phyloP scores from a whole-genome alignment of 1,139 yeast genomes.

The Magnusiomyces paraingens region DNA sequence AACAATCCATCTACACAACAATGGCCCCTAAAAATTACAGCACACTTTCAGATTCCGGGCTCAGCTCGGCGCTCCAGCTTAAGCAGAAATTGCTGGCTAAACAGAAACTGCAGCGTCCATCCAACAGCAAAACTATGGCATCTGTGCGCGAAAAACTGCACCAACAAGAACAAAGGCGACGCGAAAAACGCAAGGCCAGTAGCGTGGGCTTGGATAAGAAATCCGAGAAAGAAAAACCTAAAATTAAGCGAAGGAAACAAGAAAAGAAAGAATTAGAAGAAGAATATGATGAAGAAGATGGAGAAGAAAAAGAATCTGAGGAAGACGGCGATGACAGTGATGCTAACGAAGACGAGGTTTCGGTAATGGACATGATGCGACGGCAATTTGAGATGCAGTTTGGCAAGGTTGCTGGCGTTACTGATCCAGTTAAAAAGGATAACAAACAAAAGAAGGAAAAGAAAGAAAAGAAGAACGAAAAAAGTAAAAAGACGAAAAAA shows the following conservation, averaged over 20 bases:
- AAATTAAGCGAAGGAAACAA: background rate
- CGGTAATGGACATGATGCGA: constrained; percentile 11
- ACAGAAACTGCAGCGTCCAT: background rate
- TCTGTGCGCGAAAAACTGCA: background rate
- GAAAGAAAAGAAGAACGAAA: background rate
- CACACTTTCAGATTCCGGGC: background rate
- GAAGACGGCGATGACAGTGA: constrained; percentile 7
- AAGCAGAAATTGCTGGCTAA: constrained; percentile 4
- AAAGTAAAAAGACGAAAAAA: background rate
- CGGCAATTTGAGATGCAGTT: constrained; percentile 18
- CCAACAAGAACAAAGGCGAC: background rate
- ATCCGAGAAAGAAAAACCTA: background rate
- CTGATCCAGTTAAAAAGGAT: background rate
- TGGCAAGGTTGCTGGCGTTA: constrained; percentile 17
- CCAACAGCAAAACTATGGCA: background rate
- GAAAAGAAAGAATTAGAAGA: background rate
- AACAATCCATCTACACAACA: background rate
- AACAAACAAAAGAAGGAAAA: background rate
- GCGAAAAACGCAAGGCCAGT: background rate
- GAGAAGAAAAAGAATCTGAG: constrained; percentile 1
- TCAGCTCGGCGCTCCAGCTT: constrained; percentile 9
- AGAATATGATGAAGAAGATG: background rate
- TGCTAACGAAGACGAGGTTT: constrained; percentile 6
- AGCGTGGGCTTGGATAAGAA: background rate
- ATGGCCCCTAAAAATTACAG: background rate